Percentiles rank a stretch among this genome's conserved stretches.
Conservation (phyloP, 2,329 filamentous ascomycete genomes). For the Paecilomyces dactylethromorphus region DNA sequence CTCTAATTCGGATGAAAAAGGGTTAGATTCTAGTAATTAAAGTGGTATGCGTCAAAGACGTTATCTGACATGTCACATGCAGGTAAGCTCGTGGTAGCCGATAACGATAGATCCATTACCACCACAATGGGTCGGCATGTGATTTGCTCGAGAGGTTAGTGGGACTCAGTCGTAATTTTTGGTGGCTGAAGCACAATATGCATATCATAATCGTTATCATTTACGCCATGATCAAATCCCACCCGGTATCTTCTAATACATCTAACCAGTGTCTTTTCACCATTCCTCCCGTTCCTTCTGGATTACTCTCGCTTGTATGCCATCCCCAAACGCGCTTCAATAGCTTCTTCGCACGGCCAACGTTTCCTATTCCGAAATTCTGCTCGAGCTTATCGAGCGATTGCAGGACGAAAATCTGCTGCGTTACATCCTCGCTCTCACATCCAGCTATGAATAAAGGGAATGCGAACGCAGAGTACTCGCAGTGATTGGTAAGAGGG, state of each 20-base stretch:
- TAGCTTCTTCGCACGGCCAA: slow-evolving; percentile 4
- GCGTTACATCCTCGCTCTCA: slow-evolving; percentile 16
- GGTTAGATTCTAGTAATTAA: too few relatives aligned
- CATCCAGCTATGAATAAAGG: slow-evolving; percentile 31
- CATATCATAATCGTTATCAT: background rate
- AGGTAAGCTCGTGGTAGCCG: too few relatives aligned
- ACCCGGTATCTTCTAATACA: slow-evolving; percentile 5
- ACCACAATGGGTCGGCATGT: too few relatives aligned
- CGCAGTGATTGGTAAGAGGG: slow-evolving; percentile 26
- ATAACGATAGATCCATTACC: too few relatives aligned
- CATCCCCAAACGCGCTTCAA: slow-evolving; percentile 2
- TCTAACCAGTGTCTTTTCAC: slow-evolving; percentile 5
- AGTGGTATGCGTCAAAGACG: too few relatives aligned
- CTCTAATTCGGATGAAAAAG: too few relatives aligned
- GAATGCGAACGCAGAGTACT: slow-evolving; percentile 32
- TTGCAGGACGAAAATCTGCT: slow-evolving; percentile 18
- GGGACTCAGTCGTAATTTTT: too few relatives aligned
- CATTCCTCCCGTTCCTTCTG: background rate
- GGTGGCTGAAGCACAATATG: too few relatives aligned
- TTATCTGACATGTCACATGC: too few relatives aligned
- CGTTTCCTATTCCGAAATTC: slow-evolving; percentile 17
- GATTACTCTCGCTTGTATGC: background rate
- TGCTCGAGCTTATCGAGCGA: slow-evolving; percentile 21
- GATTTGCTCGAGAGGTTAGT: too few relatives aligned
- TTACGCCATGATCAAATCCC: slow-evolving; percentile 7